A percentile compares a stretch with the other conserved stretches of the same genome.
These are phyloP conservation scores for Morella rubra DNA, from an alignment of 306 rosid species.

Conservation along the genomic window DNA sequence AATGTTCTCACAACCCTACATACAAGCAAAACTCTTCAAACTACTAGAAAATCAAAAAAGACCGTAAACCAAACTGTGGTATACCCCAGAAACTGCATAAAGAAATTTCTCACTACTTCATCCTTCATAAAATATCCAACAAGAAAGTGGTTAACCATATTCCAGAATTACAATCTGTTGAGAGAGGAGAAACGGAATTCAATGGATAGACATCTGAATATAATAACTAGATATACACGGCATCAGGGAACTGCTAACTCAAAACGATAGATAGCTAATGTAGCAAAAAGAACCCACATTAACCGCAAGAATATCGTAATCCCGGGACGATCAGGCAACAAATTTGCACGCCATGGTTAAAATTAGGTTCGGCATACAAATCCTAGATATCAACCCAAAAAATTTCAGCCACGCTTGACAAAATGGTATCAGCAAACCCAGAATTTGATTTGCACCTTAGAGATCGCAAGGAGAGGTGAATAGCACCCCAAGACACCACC, in stretches of 20 bases:
- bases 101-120: background rate
- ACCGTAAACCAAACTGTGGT: background rate
- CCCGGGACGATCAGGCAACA: background rate
- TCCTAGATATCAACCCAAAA: background rate
- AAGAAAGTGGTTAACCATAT: background rate
- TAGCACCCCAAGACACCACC: background rate
- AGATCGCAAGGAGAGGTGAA: background rate
- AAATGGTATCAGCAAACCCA: background rate
- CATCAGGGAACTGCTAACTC: background rate
- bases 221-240: background rate
- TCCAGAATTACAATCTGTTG: background rate
- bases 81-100: background rate
- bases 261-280: background rate
- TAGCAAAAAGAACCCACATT: background rate
- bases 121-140: background rate
- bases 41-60: conserved; percentile 2
- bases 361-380: background rate
- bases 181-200: background rate
- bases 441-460: background rate
- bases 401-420: background rate
- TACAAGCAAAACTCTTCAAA: conserved; percentile 20
- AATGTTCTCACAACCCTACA: conserved; percentile 5
- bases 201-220: background rate
- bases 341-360: background rate
- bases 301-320: background rate